A percentile compares a stretch with the other conserved stretches of the same genome.
phyloP scores from a whole-genome alignment of 2,329 filamentous ascomycete species.

The Tolypocladium album region DNA sequence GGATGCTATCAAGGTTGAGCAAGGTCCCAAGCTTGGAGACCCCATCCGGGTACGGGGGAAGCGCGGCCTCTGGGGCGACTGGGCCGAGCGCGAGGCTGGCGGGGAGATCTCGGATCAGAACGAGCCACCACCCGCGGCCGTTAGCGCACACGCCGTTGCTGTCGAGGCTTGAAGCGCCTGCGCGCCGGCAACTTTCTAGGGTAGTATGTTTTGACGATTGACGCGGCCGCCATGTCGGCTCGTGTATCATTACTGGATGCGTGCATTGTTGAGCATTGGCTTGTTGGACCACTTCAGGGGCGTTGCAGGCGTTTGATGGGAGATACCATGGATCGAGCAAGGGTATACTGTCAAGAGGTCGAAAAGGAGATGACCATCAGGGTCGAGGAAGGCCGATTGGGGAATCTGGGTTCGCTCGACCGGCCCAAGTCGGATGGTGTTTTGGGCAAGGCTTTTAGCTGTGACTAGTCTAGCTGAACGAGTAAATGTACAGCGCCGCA shows the following conservation, averaged over 20 bases:
- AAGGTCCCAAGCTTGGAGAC: slow-evolving; percentile 65
- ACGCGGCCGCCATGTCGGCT: slow-evolving; percentile 13
- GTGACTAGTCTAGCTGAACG: not conserved
- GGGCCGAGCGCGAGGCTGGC: slow-evolving; percentile 71
- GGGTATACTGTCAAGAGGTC: slow-evolving; percentile 8
- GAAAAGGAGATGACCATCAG: slow-evolving; percentile 7
- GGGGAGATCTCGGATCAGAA: slow-evolving; percentile 47
- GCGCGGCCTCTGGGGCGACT: slow-evolving; percentile 90
- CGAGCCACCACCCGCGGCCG: slow-evolving; percentile 26
- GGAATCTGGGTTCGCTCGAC: not conserved
- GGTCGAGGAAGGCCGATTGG: not conserved
- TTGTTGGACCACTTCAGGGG: slow-evolving; percentile 17
- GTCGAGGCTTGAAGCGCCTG: slow-evolving; percentile 23
- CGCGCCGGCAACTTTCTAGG: not conserved
- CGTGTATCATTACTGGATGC: slow-evolving; percentile 23
- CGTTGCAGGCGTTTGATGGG: slow-evolving; percentile 25
- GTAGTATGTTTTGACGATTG: slow-evolving; percentile 6
- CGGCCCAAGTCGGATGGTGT: not conserved
- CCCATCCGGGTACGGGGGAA: slow-evolving; percentile 80
- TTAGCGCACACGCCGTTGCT: slow-evolving; percentile 20
- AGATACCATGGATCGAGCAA: slow-evolving; percentile 26
- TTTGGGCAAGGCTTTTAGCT: not conserved
- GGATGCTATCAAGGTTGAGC: slow-evolving; percentile 94
- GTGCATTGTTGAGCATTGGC: slow-evolving; percentile 20
- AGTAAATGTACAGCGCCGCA: not conserved